Base-by-base conservation (phyloP, 2,329 filamentous ascomycete species). In the Microascus cirrosus region DNA sequence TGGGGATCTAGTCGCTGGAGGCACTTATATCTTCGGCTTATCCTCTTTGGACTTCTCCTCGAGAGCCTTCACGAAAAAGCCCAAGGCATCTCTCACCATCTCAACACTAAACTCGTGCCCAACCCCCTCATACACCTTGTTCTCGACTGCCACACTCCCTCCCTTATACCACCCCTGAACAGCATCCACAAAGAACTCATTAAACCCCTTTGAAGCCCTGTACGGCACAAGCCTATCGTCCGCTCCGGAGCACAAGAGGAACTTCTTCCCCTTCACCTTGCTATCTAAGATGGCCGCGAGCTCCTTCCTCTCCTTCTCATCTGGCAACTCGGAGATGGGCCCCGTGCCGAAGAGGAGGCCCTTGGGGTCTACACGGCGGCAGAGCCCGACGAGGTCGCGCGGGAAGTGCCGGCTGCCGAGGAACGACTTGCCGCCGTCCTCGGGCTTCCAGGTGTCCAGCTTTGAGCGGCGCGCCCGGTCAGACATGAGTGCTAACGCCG, bases 401-500 rank as follows among this genome's bases (percentile, higher is more conserved):
- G 93, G 92, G 64, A 96, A 96, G 66, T 92, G 87, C 45, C 72
- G 73, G 59, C 87, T 91, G 2, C 90, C 90, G 0, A 95, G 67
- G 65, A 97, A 95, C 0, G 78, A 71, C 0, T 75, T 70, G 0
- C 85, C 85, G 0, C 77, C 76, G 18, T 80, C 74, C 13, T 77
- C 76, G 1, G 74, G 69, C 0, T 78, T 80, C 71, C 80, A 90
- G 0, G 83, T 81, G 15, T 77, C 62, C 12, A 87, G 74, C 65
- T 86, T 89, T 0, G 86, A 87, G 42, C 85, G 75, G 5, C 81
- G 76, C 0, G 93, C 93, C 12, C 94, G 89, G 64, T 93, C 85
- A 10, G 76, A 78, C 83, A 97, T 87, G 18, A 97, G 69, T 22
- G 69, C 79, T 80, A 8, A 36, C 18, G 45, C 11, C 20, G 6